A percentile compares a stretch with the other conserved stretches of the same genome.
Evolutionary conservation across 768 basidiomycete genomes (phyloP).

Genomic region (Daedaleopsis sinensis): DNA sequence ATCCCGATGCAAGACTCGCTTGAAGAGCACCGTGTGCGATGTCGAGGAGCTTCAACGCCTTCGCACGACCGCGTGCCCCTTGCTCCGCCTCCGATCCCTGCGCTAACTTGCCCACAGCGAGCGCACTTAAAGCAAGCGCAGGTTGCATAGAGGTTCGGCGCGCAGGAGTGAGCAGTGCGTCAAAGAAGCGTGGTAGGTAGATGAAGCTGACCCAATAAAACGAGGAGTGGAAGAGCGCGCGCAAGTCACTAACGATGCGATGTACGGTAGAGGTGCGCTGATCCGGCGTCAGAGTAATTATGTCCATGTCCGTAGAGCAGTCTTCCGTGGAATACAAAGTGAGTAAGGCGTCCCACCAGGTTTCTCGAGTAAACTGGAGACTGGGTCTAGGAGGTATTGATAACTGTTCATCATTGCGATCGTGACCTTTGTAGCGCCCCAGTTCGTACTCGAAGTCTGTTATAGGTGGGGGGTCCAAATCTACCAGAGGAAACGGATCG

Average conservation of each 20-base stretch:
- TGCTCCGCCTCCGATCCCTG: slow-evolving; percentile 66
- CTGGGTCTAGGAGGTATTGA: slow-evolving; percentile 51
- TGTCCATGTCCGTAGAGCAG: neutral
- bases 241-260: slow-evolving; percentile 55
- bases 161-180: slow-evolving; percentile 53
- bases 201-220: slow-evolving; percentile 77
- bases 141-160: slow-evolving; percentile 64
- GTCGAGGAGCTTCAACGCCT: slow-evolving; percentile 63
- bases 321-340: slow-evolving; percentile 44
- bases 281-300: slow-evolving; percentile 2
- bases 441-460: neutral
- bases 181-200: slow-evolving; percentile 69
- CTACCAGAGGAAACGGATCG: slow-evolving; percentile 13
- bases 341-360: slow-evolving; percentile 82
- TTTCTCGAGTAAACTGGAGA: slow-evolving; percentile 65
- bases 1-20: slow-evolving; percentile 68
- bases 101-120: slow-evolving; percentile 69
- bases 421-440: neutral
- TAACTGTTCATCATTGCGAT: too few species aligned
- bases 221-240: slow-evolving; percentile 64
- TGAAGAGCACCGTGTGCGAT: slow-evolving; percentile 71
- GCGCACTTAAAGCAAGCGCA: slow-evolving; percentile 59
- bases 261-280: slow-evolving; percentile 50
- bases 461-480: neutral
- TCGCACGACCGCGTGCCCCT: slow-evolving; percentile 50